A percentile compares a stretch with the other conserved stretches of the same genome.
These are phyloP conservation scores for Macrophomina phaseolina DNA, from an alignment of 2,329 filamentous ascomycete species.

Conservation along the genomic window DNA sequence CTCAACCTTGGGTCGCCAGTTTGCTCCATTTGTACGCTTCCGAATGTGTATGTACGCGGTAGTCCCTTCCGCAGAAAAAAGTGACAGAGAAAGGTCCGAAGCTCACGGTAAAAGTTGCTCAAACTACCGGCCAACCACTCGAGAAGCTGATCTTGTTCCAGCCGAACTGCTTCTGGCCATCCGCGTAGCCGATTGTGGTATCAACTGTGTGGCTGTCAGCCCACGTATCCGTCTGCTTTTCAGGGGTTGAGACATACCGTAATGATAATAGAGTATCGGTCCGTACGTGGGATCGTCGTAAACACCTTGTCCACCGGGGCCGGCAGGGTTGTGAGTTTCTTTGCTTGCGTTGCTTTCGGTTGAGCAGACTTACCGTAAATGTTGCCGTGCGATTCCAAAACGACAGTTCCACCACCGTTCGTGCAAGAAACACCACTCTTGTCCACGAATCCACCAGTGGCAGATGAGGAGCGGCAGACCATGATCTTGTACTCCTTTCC, in stretches of 20 bases:
- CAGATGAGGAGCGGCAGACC: slow-evolving; percentile 63
- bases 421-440: slow-evolving; percentile 59
- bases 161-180: slow-evolving; percentile 59
- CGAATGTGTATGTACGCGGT: too few species aligned
- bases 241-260: slow-evolving; percentile 43
- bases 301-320: slow-evolving; percentile 68
- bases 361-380: slow-evolving; percentile 59
- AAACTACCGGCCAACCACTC: slow-evolving; percentile 56
- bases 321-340: background rate
- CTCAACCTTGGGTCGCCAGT: background rate
- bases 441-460: slow-evolving; percentile 63
- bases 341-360: background rate
- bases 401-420: slow-evolving; percentile 63
- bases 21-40: background rate
- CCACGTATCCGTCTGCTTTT: background rate
- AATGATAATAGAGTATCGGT: slow-evolving; percentile 68
- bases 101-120: background rate
- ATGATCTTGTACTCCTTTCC: slow-evolving; percentile 71
- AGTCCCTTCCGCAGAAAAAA: background rate
- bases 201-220: slow-evolving; percentile 44
- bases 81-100: slow-evolving; percentile 4
- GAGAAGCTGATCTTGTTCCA: slow-evolving; percentile 59
- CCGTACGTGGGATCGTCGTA: slow-evolving; percentile 57
- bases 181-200: slow-evolving; percentile 58
- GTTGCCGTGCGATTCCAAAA: slow-evolving; percentile 64